These are phyloP conservation scores for Oehlia diaphana DNA, from an alignment of 192 early-diverging fungal species.

Conservation along the genomic window DNA sequence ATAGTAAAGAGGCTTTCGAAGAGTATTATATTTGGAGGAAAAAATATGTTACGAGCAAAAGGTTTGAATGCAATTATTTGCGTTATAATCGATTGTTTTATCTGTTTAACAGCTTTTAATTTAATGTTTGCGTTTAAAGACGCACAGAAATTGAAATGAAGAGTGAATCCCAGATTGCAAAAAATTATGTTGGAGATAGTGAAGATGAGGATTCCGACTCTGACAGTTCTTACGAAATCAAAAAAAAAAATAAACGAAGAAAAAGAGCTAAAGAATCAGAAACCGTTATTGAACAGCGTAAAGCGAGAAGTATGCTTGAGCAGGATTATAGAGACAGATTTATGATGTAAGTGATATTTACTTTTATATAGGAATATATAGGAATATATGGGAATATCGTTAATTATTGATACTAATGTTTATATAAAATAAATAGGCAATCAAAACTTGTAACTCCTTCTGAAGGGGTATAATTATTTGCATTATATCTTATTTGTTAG, in stretches of 20 bases:
- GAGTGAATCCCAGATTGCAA: not conserved
- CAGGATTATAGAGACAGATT: not conserved
- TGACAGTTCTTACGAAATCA: too few species aligned
- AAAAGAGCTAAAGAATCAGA: not conserved
- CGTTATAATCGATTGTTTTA: not conserved
- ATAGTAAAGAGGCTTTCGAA: not conserved
- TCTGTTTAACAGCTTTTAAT: not conserved
- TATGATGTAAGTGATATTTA: not conserved
- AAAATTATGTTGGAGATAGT: conserved; percentile 11
- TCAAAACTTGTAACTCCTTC: not conserved
- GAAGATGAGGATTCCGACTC: not conserved
- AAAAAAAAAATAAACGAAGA: not conserved
- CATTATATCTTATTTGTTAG: not conserved
- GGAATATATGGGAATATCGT: too few species aligned
- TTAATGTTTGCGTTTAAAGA: not conserved
- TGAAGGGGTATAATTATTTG: not conserved
- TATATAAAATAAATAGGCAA: not conserved
- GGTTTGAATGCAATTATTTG: not conserved
- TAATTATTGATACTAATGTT: not conserved
- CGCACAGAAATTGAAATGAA: not conserved
- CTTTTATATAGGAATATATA: too few species aligned
- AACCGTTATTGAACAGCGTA: conserved; percentile 2
- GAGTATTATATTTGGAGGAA: not conserved
- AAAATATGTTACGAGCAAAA: not conserved
- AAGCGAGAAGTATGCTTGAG: not conserved